Evolutionary conservation across 2,329 filamentous ascomycete species (phyloP).

Genomic region (Dactylonectria macrodidyma): DNA sequence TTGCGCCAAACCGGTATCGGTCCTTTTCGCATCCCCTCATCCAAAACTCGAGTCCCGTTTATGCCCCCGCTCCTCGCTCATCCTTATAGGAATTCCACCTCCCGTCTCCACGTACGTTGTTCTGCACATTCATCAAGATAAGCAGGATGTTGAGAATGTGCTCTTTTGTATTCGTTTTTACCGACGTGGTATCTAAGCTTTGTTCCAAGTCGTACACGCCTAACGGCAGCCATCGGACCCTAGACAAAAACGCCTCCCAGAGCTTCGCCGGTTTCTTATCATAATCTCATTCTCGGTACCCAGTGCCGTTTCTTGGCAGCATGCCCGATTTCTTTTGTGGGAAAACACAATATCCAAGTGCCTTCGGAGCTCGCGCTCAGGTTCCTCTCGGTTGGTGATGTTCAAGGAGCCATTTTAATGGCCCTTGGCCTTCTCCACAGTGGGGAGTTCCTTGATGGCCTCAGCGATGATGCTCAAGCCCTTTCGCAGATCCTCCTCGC

Average conservation of each 20-base stretch:
- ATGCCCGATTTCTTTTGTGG: constrained; percentile 22
- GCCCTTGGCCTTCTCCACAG: constrained; percentile 55
- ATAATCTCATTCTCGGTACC: constrained; percentile 40
- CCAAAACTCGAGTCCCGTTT: neutral
- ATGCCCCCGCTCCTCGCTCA: neutral
- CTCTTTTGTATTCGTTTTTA: constrained; percentile 26
- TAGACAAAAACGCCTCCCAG: constrained; percentile 42
- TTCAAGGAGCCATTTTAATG: constrained; percentile 49
- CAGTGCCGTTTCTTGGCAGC: constrained; percentile 24
- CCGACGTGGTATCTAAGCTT: constrained; percentile 33
- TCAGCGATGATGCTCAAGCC: constrained; percentile 86
- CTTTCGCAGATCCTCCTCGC: constrained; percentile 85
- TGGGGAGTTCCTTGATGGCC: constrained; percentile 86
- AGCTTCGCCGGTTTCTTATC: constrained; percentile 39
- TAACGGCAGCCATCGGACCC: constrained; percentile 34
- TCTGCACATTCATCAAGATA: neutral
- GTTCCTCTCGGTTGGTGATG: constrained; percentile 30
- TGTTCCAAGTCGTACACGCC: constrained; percentile 36
- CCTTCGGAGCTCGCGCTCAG: constrained; percentile 43
- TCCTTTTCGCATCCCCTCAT: neutral
- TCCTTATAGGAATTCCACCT: neutral
- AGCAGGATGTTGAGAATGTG: constrained; percentile 11
- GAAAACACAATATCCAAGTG: constrained; percentile 37
- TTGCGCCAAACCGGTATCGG: neutral
- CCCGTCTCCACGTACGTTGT: neutral